Evolutionary conservation across 139 green algal species (phyloP), one percentile per base, ranked within the genome.

Genomic region (Auxenochlorella pyrenoidosa): DNA sequence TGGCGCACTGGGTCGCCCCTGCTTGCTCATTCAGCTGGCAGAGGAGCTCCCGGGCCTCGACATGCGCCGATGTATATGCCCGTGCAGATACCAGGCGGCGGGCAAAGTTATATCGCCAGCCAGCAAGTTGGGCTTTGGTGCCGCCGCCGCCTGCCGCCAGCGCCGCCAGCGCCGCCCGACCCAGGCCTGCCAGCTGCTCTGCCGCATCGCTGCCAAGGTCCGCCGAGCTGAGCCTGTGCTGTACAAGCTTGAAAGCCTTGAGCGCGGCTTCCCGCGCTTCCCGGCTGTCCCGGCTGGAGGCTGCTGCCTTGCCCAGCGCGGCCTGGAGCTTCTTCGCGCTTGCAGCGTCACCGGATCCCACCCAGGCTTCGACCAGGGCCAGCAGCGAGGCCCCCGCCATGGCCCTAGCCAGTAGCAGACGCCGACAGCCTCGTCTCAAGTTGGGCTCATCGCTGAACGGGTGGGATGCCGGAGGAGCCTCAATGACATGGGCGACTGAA

Each of bases 61-160:
- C 65, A 6, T 60, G 66, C 0, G 86, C 86, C 0, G n/a, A 44
- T 1, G 15, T 36, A 81, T 75, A 87, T 12, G 30, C 24, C 34
- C 82, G 82, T 18, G 5, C 30, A 26, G 79, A 51, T 24, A 90
- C 82, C 44, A 90, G 70, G 44, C 79, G 86, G 34, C 79, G 58
- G 0, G 77, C 70, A 58, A 85, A 82, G 86, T 85, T 86, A 79
- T 90, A 90, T 12, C 77, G 76, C 63, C 66, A 58, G 21, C 58
- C 54, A 1, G 70, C 51, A 41, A 90, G 59, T 44, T 81, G 54
- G 12, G 15, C 54, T 2, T 8, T 2, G 16, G 72, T 54, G 13
- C 19, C 34, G 41, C 30, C 24, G 71, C 58, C 3, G 71, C 63
- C 13, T 41, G 66, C 65, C 32, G 85, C 76, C 59, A 90, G 60